Base-by-base conservation (phyloP, 2,329 filamentous ascomycete species). In the Pyricularia sp. region DNA sequence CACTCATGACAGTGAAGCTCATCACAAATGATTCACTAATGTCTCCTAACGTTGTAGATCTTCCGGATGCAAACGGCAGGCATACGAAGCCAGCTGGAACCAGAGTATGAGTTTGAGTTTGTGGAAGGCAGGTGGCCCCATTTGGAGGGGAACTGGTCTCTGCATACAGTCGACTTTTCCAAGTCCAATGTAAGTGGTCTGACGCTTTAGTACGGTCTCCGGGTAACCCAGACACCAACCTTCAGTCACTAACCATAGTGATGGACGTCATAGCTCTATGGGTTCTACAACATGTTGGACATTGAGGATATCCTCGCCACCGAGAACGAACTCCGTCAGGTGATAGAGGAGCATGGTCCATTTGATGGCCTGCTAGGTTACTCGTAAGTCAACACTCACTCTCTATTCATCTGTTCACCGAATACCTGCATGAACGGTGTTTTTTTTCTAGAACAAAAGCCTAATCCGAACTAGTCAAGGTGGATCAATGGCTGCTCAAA, bases 31-130 rank as follows among this genome's bases (percentile, higher is more conserved):
- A 23, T 9, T 10, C 17, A 25, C 63, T 25, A 50, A 50, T 50
- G 4, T 42, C 7, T 20, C 20, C 4, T n/a, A 1, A n/a, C 17
- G 3, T 17, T 68, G 61, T 55, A 70, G 69, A 70, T 70, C 28
- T 70, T 70, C 20, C 69, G 69, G 9, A 69, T 70, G 69, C 69
- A 70, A 28, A 70, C 69, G 5, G 69, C 69, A 59, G 69, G 67
- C 65, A 69, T 70, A 65, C 59, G 69, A 33, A 69, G 69, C 42
- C 65, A 33, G 33, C 65, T 70, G 20, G 68, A 70, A 28, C 69
- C 69, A 23, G 69, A 70, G 31, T 70, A 67, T 5, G 69, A 70
- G 25, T 70, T 70, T 50, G 69, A 70, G 33, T 70, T 70, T 58
- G 69, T 70, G 33, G 69, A 70, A 42, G 69, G 69, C 17, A 65